A percentile compares a stretch with the other conserved stretches of the same genome.
These are phyloP conservation scores for Trametes sanguinea DNA, from an alignment of 768 basidiomycete genomes.

Conservation along the genomic window DNA sequence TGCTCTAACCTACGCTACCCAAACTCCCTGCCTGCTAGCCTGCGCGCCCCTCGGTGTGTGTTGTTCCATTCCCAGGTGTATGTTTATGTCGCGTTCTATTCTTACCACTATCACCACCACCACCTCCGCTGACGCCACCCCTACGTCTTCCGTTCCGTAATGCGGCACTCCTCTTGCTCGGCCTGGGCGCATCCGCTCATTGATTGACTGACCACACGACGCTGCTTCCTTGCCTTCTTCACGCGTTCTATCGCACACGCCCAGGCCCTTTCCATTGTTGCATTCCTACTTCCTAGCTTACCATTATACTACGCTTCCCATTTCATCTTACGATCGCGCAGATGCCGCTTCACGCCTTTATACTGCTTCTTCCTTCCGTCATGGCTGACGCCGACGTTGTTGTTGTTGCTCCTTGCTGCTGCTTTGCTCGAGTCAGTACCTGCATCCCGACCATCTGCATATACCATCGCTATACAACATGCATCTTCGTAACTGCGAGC, in stretches of 20 bases:
- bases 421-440: too few relatives aligned
- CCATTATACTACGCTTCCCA: background rate
- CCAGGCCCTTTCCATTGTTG: background rate
- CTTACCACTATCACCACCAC: background rate
- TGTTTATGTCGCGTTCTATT: slow-evolving; percentile 12
- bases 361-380: too few relatives aligned
- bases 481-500: too few relatives aligned
- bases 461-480: too few relatives aligned
- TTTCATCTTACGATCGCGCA: too few relatives aligned
- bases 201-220: background rate
- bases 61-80: background rate
- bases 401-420: too few relatives aligned
- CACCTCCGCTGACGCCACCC: background rate
- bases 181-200: slow-evolving; percentile 8
- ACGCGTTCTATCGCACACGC: background rate
- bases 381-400: too few relatives aligned
- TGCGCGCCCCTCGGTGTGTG: background rate
- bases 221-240: background rate
- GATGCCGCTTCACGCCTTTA: too few relatives aligned
- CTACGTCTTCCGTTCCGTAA: background rate
- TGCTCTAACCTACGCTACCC: too few relatives aligned
- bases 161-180: too few relatives aligned
- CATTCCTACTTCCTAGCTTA: background rate
- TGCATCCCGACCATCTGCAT: too few relatives aligned
- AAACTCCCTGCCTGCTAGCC: background rate